Base-by-base conservation (phyloP, 2,329 filamentous ascomycete genomes). In the Aspergillaceae sp. region DNA sequence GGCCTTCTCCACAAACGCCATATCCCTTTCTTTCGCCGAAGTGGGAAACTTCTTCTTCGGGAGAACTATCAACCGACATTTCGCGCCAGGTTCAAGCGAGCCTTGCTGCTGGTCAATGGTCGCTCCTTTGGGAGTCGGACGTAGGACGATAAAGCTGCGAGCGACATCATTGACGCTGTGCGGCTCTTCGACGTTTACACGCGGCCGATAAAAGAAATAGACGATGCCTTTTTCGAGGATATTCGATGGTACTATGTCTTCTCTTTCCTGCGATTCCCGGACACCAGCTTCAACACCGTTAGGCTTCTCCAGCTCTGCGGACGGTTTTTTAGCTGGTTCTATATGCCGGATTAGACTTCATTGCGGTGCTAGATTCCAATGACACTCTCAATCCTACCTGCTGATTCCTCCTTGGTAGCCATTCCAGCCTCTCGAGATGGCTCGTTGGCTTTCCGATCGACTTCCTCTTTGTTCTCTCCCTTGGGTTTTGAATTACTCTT, bases 161-260 rank as follows among this genome's bases (percentile, higher is more conserved):
- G 85, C 80, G 42, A 94, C 77, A 44, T 95, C 88, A 36, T 77
- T 68, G 1, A 91, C 73, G 40, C 77, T 75, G 11, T 83, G 75
- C 0, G 87, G 83, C 5, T 86, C 75, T 4, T 87, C 79, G 28
- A 86, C 75, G 43, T 80, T 79, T 34, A 95, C 86, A 8, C 87
- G 82, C 5, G 82, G 81, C 11, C 89, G 83, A 57, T 85, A 84
- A 72, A 94, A 94, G 75, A 94, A 94, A 73, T 94, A 94, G 55
- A 95, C 82, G 56, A 92, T 78, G 3, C 89, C 89, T 59, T 92
- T 94, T 60, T 96, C 89, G 2, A 94, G 74, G 27, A 94, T 80
- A 48, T 73, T 82, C 4, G 76, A 78, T 1, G 80, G 73, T 35
- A 76, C 65, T 2, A 70, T 65, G 40, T 74, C 65, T 55, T 75